Percentiles rank a stretch among this genome's conserved stretches.
These are phyloP conservation scores for Conticribra guillardii DNA, from an alignment of 108 stramenopile genomes.

Conservation along the genomic window DNA sequence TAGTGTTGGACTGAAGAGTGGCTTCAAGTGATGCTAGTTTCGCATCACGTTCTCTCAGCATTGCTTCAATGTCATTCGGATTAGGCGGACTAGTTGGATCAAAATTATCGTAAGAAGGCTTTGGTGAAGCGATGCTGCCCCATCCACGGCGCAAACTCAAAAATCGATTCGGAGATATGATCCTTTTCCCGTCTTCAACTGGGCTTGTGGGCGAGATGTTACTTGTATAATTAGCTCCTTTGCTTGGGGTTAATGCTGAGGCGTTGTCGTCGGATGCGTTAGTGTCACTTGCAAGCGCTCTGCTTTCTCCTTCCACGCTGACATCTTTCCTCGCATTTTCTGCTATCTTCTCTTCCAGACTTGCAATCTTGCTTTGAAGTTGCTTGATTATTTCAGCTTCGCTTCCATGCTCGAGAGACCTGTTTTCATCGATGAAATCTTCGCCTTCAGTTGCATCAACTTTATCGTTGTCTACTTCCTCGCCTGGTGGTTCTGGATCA, in stretches of 20 bases:
- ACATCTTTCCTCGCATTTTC: not conserved
- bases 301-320: too few relatives aligned
- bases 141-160: constrained; percentile 11
- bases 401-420: too few relatives aligned
- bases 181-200: not conserved
- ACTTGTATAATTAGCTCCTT: not conserved
- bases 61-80: constrained; percentile 1
- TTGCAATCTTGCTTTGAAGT: constrained; percentile 14
- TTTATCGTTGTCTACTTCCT: too few relatives aligned
- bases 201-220: not conserved
- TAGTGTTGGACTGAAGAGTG: constrained; percentile 27
- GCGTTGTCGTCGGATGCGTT: too few relatives aligned
- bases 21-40: constrained; percentile 25
- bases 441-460: too few relatives aligned
- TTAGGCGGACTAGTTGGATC: not conserved
- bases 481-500: too few relatives aligned
- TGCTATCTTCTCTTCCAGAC: constrained; percentile 6
- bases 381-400: not conserved
- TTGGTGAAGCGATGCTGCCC: constrained; percentile 1
- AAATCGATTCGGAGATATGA: constrained; percentile 13
- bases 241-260: not conserved
- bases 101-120: constrained; percentile 1
- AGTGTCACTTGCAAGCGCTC: too few relatives aligned
- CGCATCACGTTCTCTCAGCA: constrained; percentile 27
- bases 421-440: too few relatives aligned